These are phyloP conservation scores for Nadsonia starkeyi-henricii DNA, from an alignment of 1,139 yeast genomes.

Conservation along the genomic window DNA sequence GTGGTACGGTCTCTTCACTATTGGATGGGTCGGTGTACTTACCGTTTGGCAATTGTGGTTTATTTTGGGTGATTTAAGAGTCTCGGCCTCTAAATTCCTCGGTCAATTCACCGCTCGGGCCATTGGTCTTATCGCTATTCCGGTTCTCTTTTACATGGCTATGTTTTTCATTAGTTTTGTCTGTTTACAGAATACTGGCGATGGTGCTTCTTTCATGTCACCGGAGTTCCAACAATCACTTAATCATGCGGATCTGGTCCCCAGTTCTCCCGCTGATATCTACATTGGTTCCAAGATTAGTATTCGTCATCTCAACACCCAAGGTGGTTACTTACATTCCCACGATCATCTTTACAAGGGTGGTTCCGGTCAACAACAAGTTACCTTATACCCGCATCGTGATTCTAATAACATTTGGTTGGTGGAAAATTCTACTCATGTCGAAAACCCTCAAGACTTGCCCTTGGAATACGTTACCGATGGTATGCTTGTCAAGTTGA, in stretches of 20 bases:
- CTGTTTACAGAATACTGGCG: conserved; percentile 61
- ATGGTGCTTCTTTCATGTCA: conserved; percentile 80
- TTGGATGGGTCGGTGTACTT: conserved; percentile 77
- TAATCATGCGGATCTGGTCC: conserved; percentile 56
- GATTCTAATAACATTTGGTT: conserved; percentile 82
- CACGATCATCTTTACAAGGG: conserved; percentile 74
- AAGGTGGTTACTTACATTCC: conserved; percentile 85
- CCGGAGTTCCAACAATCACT: conserved; percentile 77
- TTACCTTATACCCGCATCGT: conserved; percentile 65
- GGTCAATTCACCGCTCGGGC: conserved; percentile 48
- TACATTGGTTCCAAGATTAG: conserved; percentile 76
- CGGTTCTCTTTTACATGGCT: conserved; percentile 47
- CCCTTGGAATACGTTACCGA: conserved; percentile 30
- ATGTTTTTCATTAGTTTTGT: conserved; percentile 74
- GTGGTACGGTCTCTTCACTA: conserved; percentile 94
- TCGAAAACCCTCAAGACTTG: conserved; percentile 16
- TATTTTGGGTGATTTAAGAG: conserved; percentile 67
- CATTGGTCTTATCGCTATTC: conserved; percentile 50
- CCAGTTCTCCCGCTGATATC: conserved; percentile 59
- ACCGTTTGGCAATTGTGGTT: conserved; percentile 78
- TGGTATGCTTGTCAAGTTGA: conserved; percentile 69
- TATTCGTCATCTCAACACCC: conserved; percentile 69
- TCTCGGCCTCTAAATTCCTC: conserved; percentile 36
- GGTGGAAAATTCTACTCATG: conserved; percentile 60
- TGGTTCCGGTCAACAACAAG: conserved; percentile 91